Base-by-base conservation (phyloP, 2,329 filamentous ascomycete species). In the Gnomoniopsis smithogilvyi region DNA sequence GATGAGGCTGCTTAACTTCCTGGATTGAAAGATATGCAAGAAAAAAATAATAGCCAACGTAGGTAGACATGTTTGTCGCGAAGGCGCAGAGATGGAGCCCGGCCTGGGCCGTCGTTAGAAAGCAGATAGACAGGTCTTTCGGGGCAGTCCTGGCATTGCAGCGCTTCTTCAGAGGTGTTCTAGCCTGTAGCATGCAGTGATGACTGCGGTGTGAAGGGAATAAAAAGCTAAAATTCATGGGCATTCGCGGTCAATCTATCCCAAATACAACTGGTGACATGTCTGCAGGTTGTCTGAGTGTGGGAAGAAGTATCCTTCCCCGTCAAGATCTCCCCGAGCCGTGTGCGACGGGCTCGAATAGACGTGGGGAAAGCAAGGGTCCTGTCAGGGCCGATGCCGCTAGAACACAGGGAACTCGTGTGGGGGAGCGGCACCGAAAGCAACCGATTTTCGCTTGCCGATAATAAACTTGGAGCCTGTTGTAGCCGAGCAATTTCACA, bases 1-100 rank as follows among this genome's bases (percentile, higher is more conserved):
- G 73, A 77, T 19, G 72, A 74, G 0, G 51, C 68, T 54, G 65
- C 66, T 52, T 69, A 66, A 61, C 63, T 46, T 24, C 22, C 7
- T 19, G 41, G 6, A 2, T 6, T 22, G 21, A 26, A 12, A n/a
- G 19, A 11, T 34, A 21, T 30, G 24, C 26, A n/a, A n/a, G n/a
- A n/a, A n/a, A n/a, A n/a, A n/a, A n/a, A n/a, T n/a, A n/a, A n/a
- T n/a, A 11, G n/a, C 17, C 26, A 24, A 33, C 15, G 38, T 47
- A 24, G 12, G 19, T n/a, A 26, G 21, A 10, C 7, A n/a, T 19
- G n/a, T 51, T 38, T 17, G 38, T 30, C 17, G 34, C 30, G 41
- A n/a, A 34, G 19, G 15, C n/a, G 24, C 10, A 19, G 15, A 26
- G 21, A 11, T 21, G 33, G 14, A 54, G 22, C 19, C 34, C 19